Percentiles rank a stretch among this genome's conserved stretches.
Evolutionary conservation across 441 rosid species (phyloP).

Genomic region (Mallotus repandus): DNA sequence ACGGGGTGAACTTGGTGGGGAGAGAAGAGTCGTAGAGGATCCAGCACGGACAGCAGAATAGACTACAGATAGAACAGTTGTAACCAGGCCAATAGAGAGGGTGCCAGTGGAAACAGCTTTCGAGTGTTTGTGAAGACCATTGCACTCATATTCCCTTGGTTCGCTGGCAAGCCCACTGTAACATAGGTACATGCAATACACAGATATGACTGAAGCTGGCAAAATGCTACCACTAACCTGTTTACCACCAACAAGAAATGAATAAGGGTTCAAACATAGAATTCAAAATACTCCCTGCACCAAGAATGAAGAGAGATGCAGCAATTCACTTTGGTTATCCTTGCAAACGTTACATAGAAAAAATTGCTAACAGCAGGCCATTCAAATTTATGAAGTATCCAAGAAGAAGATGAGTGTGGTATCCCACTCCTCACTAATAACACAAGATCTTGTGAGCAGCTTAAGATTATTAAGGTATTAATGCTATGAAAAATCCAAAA

Average conservation of each 20-base stretch:
- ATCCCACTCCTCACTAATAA: background rate
- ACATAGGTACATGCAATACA: constrained; percentile 89
- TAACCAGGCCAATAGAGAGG: constrained; percentile 71
- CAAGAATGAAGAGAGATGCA: background rate
- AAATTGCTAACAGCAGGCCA: background rate
- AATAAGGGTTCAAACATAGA: background rate
- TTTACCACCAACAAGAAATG: constrained; percentile 12
- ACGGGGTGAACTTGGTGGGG: constrained; percentile 82
- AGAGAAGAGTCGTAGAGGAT: constrained; percentile 75
- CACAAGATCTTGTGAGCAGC: background rate
- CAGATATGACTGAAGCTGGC: constrained; percentile 83
- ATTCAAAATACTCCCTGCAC: background rate
- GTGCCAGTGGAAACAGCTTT: constrained; percentile 81
- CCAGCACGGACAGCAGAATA: constrained; percentile 97
- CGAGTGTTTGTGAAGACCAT: constrained; percentile 81
- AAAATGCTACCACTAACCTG: constrained; percentile 87
- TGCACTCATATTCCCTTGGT: constrained; percentile 83
- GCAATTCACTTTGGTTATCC: background rate
- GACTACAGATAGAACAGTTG: constrained; percentile 82
- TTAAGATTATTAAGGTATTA: background rate
- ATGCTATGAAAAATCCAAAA: background rate
- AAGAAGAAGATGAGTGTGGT: background rate
- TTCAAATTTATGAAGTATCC: background rate
- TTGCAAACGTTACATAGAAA: background rate
- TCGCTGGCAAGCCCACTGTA: constrained; percentile 92